Evolutionary conservation across 1,139 yeast genomes (phyloP), one percentile per base, ranked within the genome.

Genomic region (Eremothecium coryli): DNA sequence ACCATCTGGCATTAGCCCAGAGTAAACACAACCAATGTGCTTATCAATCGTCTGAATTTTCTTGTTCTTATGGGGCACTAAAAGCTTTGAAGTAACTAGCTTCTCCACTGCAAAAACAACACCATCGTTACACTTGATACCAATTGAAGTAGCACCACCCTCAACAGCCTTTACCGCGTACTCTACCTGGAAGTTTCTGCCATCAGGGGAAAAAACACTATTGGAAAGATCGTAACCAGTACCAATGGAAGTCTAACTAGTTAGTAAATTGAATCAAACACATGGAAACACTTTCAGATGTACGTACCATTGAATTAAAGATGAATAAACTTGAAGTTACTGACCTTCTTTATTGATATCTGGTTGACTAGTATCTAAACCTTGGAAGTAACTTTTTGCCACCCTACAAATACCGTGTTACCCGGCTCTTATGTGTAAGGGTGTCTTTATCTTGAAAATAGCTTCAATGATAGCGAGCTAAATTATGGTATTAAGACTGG

Each of bases 91-190:
- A 38, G 77, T 71, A 54, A 88, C 71, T 52, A 88, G 71, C 64
- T 90, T 90, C 62, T 90, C 98, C 18, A 85, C 94, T n/a, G 97
- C 99, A 46, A 90, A 71, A 12, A 90, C 95, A 29, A 93, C 72
- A 31, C 98, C 98, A 55, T 90, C 97, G 50, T 75, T 73, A 62
- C 84, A 85, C 58, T 82, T 82, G 56, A 93, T 79, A 26, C 97
- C 99, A 47, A 93, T 71, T 18, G 96, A 79, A 0, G 98, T 90
- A 10, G 96, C 93, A 29, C 95, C 96, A 55, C 86, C 88, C 60
- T 93, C 98, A 5, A 90, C 97, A 2, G 98, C 98, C 60, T 93
- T 93, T 57, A 82, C 71, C 28, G 99, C 99, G 53, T 93, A 93
- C 62, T 93, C 98, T 16, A 90, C 98, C 63, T 93, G 99, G 65